Percentiles rank a stretch among this genome's conserved stretches.
Conservation (phyloP, 129 eudicot genomes). For the Flaveria brownii region DNA sequence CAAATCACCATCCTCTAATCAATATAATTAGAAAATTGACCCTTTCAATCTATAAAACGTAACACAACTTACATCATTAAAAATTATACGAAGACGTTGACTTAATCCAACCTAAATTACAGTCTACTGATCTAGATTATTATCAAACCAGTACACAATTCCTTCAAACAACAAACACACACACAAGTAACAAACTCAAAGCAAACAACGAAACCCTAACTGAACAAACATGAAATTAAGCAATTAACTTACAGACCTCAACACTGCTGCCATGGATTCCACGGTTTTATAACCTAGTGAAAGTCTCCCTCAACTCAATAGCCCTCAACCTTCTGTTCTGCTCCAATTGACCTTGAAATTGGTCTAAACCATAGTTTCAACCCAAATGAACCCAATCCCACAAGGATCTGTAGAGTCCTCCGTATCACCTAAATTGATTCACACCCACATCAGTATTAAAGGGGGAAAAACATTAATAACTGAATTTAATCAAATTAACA, state of each 20-base stretch:
- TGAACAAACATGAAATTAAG: slow-evolving; percentile 5
- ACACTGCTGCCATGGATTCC: slow-evolving; percentile 72
- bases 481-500: too few species aligned
- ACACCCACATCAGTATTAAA: too few species aligned
- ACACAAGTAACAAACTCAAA: not conserved
- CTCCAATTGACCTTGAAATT: too few species aligned
- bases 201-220: not conserved
- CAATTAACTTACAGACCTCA: slow-evolving; percentile 54
- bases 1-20: not conserved
- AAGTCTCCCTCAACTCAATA: too few species aligned
- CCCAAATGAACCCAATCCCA: too few species aligned
- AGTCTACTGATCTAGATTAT: slow-evolving; percentile 6
- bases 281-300: too few species aligned
- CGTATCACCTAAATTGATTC: too few species aligned
- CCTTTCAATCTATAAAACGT: not conserved
- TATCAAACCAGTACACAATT: not conserved
- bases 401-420: too few species aligned
- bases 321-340: too few species aligned
- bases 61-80: not conserved
- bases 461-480: too few species aligned
- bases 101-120: too few species aligned
- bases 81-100: not conserved
- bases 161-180: not conserved
- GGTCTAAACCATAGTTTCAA: too few species aligned
- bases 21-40: not conserved